A percentile compares a stretch with the other conserved stretches of the same genome.
phyloP scores from a whole-genome alignment of 768 basidiomycete genomes.

The Boletus speciosus region DNA sequence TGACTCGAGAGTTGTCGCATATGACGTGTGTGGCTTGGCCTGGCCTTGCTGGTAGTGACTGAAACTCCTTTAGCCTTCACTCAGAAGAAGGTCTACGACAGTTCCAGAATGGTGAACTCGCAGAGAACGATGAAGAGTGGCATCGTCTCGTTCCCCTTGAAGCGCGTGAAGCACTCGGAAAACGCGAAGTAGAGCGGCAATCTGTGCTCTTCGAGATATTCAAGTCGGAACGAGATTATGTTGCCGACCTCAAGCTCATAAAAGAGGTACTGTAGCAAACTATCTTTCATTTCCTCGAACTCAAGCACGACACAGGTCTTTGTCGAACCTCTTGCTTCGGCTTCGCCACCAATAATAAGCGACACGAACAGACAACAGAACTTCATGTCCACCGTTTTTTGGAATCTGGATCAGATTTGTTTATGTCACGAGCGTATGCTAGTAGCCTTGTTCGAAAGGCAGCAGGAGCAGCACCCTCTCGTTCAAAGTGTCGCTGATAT shows the following conservation, averaged over 20 bases:
- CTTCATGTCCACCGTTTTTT: conserved; percentile 82
- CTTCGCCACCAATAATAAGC: conserved; percentile 63
- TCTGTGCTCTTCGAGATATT: conserved; percentile 87
- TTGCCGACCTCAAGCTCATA: conserved; percentile 70
- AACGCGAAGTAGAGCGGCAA: conserved; percentile 80
- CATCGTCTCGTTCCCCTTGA: conserved; percentile 70
- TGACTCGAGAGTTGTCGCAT: conserved; percentile 35
- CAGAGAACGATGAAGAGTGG: conserved; percentile 80
- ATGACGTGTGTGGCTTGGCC: conserved; percentile 36
- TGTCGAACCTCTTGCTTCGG: conserved; percentile 57
- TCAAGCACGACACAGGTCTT: conserved; percentile 52
- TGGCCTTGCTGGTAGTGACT: conserved; percentile 4
- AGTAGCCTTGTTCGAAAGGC: conserved; percentile 68
- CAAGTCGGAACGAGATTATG: conserved; percentile 86
- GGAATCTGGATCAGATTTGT: conserved; percentile 70
- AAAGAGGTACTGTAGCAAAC: conserved; percentile 48
- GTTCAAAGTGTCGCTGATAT: conserved; percentile 83
- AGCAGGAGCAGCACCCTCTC: conserved; percentile 81
- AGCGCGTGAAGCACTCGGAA: conserved; percentile 66
- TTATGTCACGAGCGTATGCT: conserved; percentile 67
- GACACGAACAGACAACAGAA: conserved; percentile 47
- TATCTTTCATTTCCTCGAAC: background rate
- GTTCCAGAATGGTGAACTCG: conserved; percentile 65
- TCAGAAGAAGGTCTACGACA: conserved; percentile 60
- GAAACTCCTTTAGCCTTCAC: conserved; percentile 43